Evolutionary conservation across 108 stramenopile genomes (phyloP).

Genomic region (Cyclotella distinguenda): DNA sequence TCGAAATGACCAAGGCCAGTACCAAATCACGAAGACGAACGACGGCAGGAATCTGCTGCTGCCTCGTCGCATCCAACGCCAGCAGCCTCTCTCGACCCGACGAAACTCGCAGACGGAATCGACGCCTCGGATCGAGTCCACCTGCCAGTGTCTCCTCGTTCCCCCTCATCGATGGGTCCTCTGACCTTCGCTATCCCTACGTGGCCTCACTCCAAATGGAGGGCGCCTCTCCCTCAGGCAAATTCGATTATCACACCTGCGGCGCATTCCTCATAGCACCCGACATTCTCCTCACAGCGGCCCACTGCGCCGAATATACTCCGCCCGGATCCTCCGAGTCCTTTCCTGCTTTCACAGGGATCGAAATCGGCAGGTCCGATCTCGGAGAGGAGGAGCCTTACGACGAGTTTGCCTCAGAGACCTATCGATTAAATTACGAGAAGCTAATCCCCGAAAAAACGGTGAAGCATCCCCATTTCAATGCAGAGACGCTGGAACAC

Average conservation of each 20-base stretch:
- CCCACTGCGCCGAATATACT: constrained; percentile 51
- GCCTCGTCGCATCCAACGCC: constrained; percentile 8
- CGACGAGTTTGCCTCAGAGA: constrained; percentile 14
- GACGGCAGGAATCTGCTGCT: constrained; percentile 1
- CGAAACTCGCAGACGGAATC: not conserved
- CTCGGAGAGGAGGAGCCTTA: constrained; percentile 23
- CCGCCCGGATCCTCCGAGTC: constrained; percentile 18
- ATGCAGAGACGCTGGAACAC: constrained; percentile 32
- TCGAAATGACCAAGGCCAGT: not conserved
- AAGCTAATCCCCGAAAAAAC: constrained; percentile 33
- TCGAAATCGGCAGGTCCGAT: constrained; percentile 32
- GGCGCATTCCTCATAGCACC: constrained; percentile 56
- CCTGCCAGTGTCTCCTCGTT: constrained; percentile 3
- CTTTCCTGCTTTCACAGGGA: constrained; percentile 43
- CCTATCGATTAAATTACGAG: constrained; percentile 34
- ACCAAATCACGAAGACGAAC: constrained; percentile 7
- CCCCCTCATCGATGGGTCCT: constrained; percentile 9
- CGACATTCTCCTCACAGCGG: constrained; percentile 49
- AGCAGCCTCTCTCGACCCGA: not conserved
- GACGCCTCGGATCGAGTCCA: not conserved
- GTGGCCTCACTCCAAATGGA: constrained; percentile 50
- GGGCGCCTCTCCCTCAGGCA: constrained; percentile 13
- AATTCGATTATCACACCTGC: constrained; percentile 48
- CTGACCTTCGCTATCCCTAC: constrained; percentile 34
- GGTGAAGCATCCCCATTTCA: constrained; percentile 26